These are phyloP conservation scores for Thalassiosira profunda DNA, from an alignment of 108 stramenopile species.

Conservation along the genomic window DNA sequence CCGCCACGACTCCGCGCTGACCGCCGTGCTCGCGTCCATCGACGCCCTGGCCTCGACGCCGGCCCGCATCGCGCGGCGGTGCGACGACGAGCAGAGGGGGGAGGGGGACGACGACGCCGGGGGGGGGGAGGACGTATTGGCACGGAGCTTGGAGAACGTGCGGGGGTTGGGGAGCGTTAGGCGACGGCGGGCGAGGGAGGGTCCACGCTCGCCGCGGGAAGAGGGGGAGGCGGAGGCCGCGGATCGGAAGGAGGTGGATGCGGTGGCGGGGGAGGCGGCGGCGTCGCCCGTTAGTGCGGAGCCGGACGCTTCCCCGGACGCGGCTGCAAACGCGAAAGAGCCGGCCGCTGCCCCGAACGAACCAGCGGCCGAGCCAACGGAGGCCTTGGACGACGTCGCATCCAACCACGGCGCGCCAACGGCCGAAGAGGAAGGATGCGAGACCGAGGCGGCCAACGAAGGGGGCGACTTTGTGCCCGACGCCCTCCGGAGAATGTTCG, in stretches of 20 bases:
- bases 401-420: not conserved
- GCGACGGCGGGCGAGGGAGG: not conserved
- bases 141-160: not conserved
- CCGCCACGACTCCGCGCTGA: not conserved
- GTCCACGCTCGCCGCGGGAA: not conserved
- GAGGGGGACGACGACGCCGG: constrained; percentile 1
- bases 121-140: not conserved
- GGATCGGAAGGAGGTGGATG: not conserved
- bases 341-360: not conserved
- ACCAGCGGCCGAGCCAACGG: not conserved
- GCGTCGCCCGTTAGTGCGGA: not conserved
- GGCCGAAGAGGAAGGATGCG: not conserved
- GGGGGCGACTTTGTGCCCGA: too few species aligned
- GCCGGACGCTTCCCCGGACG: not conserved
- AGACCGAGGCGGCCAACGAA: not conserved
- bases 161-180: not conserved
- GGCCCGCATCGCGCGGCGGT: not conserved
- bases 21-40: not conserved
- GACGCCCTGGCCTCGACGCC: not conserved
- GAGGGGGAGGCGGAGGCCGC: too few species aligned
- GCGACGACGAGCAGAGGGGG: not conserved
- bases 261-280: not conserved
- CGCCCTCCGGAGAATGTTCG: constrained; percentile 1
- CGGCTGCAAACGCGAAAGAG: not conserved
- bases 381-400: not conserved